phyloP scores from a whole-genome alignment of 2,329 filamentous ascomycete species.

The Fusarium tuaranense region DNA sequence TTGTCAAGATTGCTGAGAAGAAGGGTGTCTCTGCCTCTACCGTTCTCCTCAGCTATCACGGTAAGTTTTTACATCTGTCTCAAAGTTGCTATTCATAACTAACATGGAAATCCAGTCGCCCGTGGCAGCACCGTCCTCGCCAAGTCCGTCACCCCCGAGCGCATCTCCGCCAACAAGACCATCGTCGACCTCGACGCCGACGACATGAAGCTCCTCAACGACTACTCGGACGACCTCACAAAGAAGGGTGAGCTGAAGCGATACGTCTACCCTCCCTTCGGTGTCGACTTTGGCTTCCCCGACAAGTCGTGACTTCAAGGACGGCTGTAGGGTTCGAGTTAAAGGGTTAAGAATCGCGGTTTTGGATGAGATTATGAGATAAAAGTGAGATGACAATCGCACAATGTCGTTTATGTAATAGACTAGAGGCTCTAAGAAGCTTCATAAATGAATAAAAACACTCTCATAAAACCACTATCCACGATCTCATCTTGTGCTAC shows the following conservation, averaged over 20 bases:
- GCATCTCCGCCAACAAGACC: slow-evolving; percentile 78
- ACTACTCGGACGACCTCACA: slow-evolving; percentile 64
- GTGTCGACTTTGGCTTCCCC: slow-evolving; percentile 78
- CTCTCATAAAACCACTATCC: neutral
- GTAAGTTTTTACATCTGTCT: too few relatives aligned
- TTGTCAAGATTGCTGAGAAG: slow-evolving; percentile 73
- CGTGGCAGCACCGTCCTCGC: slow-evolving; percentile 78
- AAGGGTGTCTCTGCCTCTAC: slow-evolving; percentile 70
- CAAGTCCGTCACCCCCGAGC: slow-evolving; percentile 76
- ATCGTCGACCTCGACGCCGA: slow-evolving; percentile 72
- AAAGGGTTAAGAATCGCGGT: neutral
- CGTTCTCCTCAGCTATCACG: slow-evolving; percentile 78
- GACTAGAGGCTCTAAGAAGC: slow-evolving; percentile 8
- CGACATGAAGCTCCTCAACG: slow-evolving; percentile 70
- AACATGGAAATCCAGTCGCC: slow-evolving; percentile 62
- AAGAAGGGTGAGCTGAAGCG: slow-evolving; percentile 66
- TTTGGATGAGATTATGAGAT: slow-evolving; percentile 10
- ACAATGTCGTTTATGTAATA: slow-evolving; percentile 19
- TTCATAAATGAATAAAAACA: slow-evolving; percentile 6
- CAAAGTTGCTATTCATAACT: too few relatives aligned
- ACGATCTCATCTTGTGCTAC: neutral
- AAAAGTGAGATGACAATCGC: slow-evolving; percentile 15
- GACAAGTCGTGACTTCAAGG: slow-evolving; percentile 63
- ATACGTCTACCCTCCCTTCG: slow-evolving; percentile 78
- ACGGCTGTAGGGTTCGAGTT: slow-evolving; percentile 14